Percentiles rank a stretch among this genome's conserved stretches.
These are phyloP conservation scores for Kodamaea restingae DNA, from an alignment of 805 yeast genomes.

Conservation along the genomic window DNA sequence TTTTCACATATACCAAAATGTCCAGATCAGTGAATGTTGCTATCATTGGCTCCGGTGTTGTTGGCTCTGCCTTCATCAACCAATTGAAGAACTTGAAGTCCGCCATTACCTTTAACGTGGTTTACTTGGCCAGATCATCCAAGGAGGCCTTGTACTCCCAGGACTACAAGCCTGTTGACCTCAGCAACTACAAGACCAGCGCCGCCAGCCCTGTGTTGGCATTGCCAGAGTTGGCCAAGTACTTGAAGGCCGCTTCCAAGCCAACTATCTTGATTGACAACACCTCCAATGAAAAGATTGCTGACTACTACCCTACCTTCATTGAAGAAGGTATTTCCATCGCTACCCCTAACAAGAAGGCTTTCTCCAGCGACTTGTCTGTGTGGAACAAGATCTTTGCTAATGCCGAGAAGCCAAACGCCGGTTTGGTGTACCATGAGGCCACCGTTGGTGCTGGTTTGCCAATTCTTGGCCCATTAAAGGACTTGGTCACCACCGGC, in stretches of 20 bases:
- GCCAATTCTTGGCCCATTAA: slow-evolving; percentile 85
- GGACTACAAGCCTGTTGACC: slow-evolving; percentile 69
- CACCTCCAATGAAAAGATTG: slow-evolving; percentile 80
- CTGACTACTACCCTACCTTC: slow-evolving; percentile 72
- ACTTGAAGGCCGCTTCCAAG: slow-evolving; percentile 57
- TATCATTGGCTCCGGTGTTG: slow-evolving; percentile 80
- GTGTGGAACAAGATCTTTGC: slow-evolving; percentile 75
- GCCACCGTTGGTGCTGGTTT: slow-evolving; percentile 99
- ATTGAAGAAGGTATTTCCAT: slow-evolving; percentile 77
- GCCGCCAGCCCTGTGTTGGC: slow-evolving; percentile 49
- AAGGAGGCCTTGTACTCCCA: slow-evolving; percentile 61
- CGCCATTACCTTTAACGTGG: slow-evolving; percentile 67
- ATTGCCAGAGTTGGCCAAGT: slow-evolving; percentile 56
- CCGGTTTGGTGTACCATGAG: slow-evolving; percentile 90
- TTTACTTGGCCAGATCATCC: slow-evolving; percentile 71
- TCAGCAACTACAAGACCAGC: slow-evolving; percentile 50
- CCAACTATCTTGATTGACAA: slow-evolving; percentile 91
- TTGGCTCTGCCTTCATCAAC: slow-evolving; percentile 84
- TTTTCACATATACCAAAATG: slow-evolving; percentile 2
- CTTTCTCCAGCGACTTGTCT: slow-evolving; percentile 72
- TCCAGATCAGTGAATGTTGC: slow-evolving; percentile 35
- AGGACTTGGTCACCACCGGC: slow-evolving; percentile 87
- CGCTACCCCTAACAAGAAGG: slow-evolving; percentile 98
- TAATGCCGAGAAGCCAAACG: slow-evolving; percentile 46
- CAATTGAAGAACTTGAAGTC: slow-evolving; percentile 66